Base-by-base conservation (phyloP, 352 stramenopile species). In the Phytophthora pinifolia region DNA sequence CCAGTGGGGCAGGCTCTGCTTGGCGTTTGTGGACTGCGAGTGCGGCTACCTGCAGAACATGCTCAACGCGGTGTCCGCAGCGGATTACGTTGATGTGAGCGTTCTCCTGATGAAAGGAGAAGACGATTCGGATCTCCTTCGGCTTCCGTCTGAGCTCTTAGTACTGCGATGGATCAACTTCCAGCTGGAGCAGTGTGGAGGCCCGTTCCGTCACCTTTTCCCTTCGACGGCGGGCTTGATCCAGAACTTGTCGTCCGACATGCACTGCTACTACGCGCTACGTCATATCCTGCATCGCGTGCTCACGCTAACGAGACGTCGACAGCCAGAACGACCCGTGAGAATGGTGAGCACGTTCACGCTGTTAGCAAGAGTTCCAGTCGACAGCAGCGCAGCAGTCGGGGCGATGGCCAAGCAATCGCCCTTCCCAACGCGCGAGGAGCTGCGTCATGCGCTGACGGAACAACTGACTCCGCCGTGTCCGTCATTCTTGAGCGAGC, bases 131-230 rank as follows among this genome's bases (percentile, higher is more conserved):
- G 77, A 87, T 10, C 52, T 90, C 9, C 54, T 90, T 13, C 36
- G 44, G 1, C 31, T 83, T 7, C 74, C 80, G 6, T 73, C 74
- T 0, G 80, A 90, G 30, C 50, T 66, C 4, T 62, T 90, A n/a
- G 76, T 90, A 17, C 64, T 90, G 15, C 72, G 76, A 2, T 90
- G 80, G 80, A 84, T 86, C 47, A 90, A 88, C 45, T 80, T 79
- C 9, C 76, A 89, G 27, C 45, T 86, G 4, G 62, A 72, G 15
- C 74, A 81, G 36, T 74, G 65, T 36, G 37, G 53, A 10, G 76
- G 49, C 0, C 69, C 79, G 22, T 58, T 66, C 17, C 39, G 35
- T 22, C 66, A 78, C 32, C 67, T 58, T 5, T 57, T 37, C 2
- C 27, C 54, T 1, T 54, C 44, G 12, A 46, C 34, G 6, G 37